A percentile compares a stretch with the other conserved stretches of the same genome.
Conservation (phyloP, 768 basidiomycete genomes). For the Cystofilobasidium ferigula region DNA sequence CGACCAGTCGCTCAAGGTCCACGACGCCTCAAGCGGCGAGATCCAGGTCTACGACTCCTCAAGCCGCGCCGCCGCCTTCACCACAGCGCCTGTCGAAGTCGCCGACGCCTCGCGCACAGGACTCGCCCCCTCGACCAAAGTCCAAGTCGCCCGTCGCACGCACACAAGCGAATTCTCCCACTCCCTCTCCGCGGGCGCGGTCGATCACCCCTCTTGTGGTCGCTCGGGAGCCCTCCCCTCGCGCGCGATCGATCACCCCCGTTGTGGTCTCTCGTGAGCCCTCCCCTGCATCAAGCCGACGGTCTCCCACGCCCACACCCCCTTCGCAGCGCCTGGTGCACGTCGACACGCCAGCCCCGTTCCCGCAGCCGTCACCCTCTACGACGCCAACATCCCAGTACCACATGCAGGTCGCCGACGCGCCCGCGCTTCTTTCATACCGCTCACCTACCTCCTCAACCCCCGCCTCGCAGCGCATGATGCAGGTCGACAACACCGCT, state of each 20-base stretch:
- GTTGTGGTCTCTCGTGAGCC: background rate
- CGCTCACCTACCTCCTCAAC: background rate
- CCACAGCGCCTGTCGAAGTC: too few relatives aligned
- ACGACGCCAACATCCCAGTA: too few relatives aligned
- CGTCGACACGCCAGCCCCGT: background rate
- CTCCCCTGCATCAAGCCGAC: background rate
- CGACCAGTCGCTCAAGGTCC: background rate
- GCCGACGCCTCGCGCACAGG: too few relatives aligned
- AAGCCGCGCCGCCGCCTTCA: background rate
- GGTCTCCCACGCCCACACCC: background rate
- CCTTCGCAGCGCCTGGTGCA: background rate
- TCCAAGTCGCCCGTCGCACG: slow-evolving; percentile 1
- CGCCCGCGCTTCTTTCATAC: background rate
- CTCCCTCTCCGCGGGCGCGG: background rate
- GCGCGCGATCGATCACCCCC: background rate
- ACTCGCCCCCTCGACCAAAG: background rate
- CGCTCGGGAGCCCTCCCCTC: background rate
- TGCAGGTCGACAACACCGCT: background rate
- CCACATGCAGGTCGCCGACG: too few relatives aligned
- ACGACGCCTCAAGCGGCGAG: background rate
- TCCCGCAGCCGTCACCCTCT: too few relatives aligned
- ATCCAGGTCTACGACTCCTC: background rate
- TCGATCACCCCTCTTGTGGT: background rate
- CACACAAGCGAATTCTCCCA: background rate
- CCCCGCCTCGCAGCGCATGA: background rate